Percentiles rank a stretch among this genome's conserved stretches.
These are phyloP conservation scores for Fusarium oxysporum DNA, from an alignment of 2,329 filamentous ascomycete genomes.

Conservation along the genomic window DNA sequence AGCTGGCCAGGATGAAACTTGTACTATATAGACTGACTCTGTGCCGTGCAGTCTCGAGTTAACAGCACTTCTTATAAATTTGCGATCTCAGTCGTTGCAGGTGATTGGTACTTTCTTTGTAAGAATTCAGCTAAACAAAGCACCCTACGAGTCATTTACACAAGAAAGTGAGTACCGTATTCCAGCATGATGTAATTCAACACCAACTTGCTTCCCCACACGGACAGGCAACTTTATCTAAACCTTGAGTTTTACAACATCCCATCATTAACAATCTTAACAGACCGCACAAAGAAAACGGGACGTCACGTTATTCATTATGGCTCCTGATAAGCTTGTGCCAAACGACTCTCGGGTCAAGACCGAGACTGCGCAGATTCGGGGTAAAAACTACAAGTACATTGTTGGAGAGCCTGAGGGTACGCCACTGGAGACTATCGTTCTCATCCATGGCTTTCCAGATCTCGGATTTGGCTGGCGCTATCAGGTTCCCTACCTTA, in stretches of 20 bases:
- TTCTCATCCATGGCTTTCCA: constrained; percentile 81
- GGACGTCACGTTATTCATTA: constrained; percentile 40
- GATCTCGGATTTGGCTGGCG: constrained; percentile 89
- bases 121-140: not conserved
- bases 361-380: constrained; percentile 71
- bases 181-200: constrained; percentile 14
- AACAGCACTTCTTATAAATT: not conserved
- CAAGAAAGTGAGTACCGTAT: constrained; percentile 17
- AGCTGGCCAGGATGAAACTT: not conserved
- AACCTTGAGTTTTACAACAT: not conserved
- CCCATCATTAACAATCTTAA: constrained; percentile 15
- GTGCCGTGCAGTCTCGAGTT: not conserved
- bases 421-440: constrained; percentile 60
- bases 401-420: constrained; percentile 64
- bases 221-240: not conserved
- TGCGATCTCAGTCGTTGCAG: not conserved
- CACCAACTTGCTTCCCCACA: not conserved
- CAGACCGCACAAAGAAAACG: not conserved
- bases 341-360: constrained; percentile 75
- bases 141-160: not conserved
- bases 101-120: not conserved
- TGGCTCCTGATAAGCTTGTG: constrained; percentile 72
- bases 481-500: constrained; percentile 83
- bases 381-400: constrained; percentile 78
- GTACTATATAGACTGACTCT: constrained; percentile 6